These are phyloP conservation scores for Coffea eugenioides DNA, from an alignment of 257 asterid genomes.

Conservation along the genomic window DNA sequence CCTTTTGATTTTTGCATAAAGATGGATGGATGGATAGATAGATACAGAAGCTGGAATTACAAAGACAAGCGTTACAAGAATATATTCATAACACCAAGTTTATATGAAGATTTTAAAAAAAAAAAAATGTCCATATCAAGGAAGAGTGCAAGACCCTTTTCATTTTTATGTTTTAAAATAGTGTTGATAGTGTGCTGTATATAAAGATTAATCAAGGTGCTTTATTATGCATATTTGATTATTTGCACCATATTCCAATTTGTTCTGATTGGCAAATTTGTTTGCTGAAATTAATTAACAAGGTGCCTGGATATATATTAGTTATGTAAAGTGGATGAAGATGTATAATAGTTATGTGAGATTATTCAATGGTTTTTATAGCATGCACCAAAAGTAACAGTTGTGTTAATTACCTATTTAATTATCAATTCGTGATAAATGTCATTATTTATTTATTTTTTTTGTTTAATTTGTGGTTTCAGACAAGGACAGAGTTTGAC, in stretches of 20 bases:
- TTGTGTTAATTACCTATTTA: not conserved
- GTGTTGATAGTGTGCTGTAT: too few relatives aligned
- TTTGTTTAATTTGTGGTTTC: not conserved
- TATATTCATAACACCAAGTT: too few relatives aligned
- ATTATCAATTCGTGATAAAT: not conserved
- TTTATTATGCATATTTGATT: too few relatives aligned
- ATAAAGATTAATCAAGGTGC: not conserved
- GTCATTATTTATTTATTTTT: not conserved
- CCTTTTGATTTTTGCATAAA: not conserved
- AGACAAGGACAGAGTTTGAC: conserved; percentile 16
- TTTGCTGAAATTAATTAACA: not conserved
- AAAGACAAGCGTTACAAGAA: too few relatives aligned
- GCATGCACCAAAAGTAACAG: too few relatives aligned
- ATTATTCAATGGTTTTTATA: too few relatives aligned
- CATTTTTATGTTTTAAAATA: not conserved
- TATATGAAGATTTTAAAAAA: not conserved
- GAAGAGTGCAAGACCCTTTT: not conserved
- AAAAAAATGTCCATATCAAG: not conserved
- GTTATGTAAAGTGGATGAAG: too few relatives aligned
- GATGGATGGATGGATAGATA: not conserved
- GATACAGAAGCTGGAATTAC: not conserved
- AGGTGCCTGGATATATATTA: too few relatives aligned
- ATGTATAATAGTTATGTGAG: too few relatives aligned
- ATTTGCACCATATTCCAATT: not conserved
- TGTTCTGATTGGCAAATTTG: not conserved